phyloP scores from a whole-genome alignment of 306 rosid species.

The Acacia acuminata region DNA sequence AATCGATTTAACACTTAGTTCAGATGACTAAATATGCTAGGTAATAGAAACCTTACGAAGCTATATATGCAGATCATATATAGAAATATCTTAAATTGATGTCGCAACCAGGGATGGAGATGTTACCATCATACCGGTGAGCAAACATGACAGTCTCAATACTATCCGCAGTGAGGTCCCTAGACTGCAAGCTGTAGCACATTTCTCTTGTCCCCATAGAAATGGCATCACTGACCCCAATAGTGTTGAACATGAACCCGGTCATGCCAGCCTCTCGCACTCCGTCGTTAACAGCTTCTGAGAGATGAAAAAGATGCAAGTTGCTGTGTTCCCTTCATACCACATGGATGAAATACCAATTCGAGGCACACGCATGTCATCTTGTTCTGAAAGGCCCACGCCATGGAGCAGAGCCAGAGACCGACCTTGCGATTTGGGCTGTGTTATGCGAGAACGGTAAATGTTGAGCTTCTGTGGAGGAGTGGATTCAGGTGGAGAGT shows the following conservation, averaged over 20 bases:
- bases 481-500: conserved; percentile 28
- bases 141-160: conserved; percentile 97
- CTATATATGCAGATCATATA: too few relatives aligned
- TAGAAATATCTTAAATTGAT: conserved; percentile 58
- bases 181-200: conserved; percentile 88
- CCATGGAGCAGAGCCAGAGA: conserved; percentile 94
- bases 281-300: conserved; percentile 81
- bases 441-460: conserved; percentile 70
- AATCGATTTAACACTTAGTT: too few relatives aligned
- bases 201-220: conserved; percentile 96
- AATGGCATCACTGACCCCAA: conserved; percentile 96
- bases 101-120: conserved; percentile 97
- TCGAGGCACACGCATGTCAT: conserved; percentile 72
- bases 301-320: conserved; percentile 73
- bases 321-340: conserved; percentile 95
- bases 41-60: neutral
- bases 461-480: conserved; percentile 58
- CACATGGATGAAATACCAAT: conserved; percentile 84
- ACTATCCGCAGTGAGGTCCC: conserved; percentile 93
- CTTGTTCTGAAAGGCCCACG: conserved; percentile 74
- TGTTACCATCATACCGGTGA: conserved; percentile 93
- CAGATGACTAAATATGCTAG: too few relatives aligned
- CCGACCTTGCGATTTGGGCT: conserved; percentile 86
- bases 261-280: conserved; percentile 72
- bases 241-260: conserved; percentile 81